Evolutionary conservation across 1,139 yeast genomes (phyloP), one percentile per base, ranked within the genome.

Genomic region (Geotrichum fermentans): DNA sequence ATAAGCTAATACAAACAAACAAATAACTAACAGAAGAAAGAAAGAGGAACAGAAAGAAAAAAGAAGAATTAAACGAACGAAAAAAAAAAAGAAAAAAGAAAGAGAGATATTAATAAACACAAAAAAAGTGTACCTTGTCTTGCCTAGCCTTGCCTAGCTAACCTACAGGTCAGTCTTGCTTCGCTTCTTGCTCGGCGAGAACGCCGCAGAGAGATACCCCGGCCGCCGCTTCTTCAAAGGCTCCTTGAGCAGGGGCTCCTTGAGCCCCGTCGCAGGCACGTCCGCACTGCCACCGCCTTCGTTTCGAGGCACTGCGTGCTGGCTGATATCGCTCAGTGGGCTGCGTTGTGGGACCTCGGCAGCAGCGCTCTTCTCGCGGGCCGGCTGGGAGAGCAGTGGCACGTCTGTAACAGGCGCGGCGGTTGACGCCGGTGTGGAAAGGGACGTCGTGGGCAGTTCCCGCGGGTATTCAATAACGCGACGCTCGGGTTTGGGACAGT

Each of bases 301-400:
- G n/a, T n/a, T n/a, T n/a, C n/a, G n/a, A n/a, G n/a, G n/a, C n/a
- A n/a, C n/a, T n/a, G n/a, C n/a, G n/a, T n/a, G n/a, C n/a, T n/a
- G n/a, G 40, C 40, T 35, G 4, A 43, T 43, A 22, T 43, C 46
- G 10, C 40, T 33, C 3, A 42, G 40, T 8, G 45, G 45, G 29
- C 39, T 34, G 17, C 45, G 45, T 17, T 42, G 34, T 5, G n/a
- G n/a, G n/a, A n/a, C n/a, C n/a, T n/a, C n/a, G n/a, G n/a, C n/a
- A n/a, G n/a, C n/a, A n/a, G n/a, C n/a, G n/a, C n/a, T n/a, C n/a
- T n/a, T n/a, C n/a, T n/a, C n/a, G n/a, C n/a, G n/a, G n/a, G n/a
- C n/a, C n/a, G n/a, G n/a, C n/a, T n/a, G n/a, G n/a, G n/a, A n/a
- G n/a, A n/a, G n/a, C n/a, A n/a, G n/a, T n/a, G n/a, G n/a, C n/a